Conservation (phyloP, 225 moss, liverwort and hornwort species). For the Antitrichia curtipendula region DNA sequence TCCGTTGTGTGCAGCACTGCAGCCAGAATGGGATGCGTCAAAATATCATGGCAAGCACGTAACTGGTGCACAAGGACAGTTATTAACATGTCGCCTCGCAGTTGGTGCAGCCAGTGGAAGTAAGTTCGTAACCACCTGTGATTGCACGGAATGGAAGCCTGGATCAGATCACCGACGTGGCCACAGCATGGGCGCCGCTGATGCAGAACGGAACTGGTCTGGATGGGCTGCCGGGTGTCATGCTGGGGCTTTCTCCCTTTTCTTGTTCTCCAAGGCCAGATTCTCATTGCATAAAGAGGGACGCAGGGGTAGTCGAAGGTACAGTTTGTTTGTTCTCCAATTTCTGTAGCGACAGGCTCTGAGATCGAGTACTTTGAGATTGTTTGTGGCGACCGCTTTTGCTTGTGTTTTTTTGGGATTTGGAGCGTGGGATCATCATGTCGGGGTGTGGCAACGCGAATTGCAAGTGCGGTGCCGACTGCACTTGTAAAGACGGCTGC, state of each 20-base stretch:
- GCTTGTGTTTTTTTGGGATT: not conserved
- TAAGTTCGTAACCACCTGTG: not conserved
- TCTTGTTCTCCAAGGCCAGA: not conserved
- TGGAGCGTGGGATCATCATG: not conserved
- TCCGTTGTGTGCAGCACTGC: not conserved
- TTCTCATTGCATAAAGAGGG: not conserved
- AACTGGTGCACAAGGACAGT: not conserved
- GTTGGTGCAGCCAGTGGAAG: not conserved
- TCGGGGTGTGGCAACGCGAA: conserved; percentile 20
- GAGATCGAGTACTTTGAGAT: not conserved
- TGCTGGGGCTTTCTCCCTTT: not conserved
- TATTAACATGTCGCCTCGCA: not conserved
- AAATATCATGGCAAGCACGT: not conserved
- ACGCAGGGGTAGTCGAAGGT: fast-evolving
- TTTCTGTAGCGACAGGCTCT: too few species aligned
- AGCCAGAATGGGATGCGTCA: not conserved
- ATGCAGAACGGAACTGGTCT: not conserved
- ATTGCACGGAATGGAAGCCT: not conserved
- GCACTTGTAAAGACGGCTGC: conserved; percentile 16
- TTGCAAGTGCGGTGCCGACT: conserved; percentile 14
- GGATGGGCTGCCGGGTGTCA: not conserved
- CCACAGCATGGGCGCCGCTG: not conserved
- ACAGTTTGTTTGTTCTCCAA: not conserved
- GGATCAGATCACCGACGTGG: conserved; percentile 9
- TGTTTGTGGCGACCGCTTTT: too few species aligned